Evolutionary conservation across 2,329 filamentous ascomycete genomes (phyloP).

Genomic region (Aspergillus pseudonomiae): DNA sequence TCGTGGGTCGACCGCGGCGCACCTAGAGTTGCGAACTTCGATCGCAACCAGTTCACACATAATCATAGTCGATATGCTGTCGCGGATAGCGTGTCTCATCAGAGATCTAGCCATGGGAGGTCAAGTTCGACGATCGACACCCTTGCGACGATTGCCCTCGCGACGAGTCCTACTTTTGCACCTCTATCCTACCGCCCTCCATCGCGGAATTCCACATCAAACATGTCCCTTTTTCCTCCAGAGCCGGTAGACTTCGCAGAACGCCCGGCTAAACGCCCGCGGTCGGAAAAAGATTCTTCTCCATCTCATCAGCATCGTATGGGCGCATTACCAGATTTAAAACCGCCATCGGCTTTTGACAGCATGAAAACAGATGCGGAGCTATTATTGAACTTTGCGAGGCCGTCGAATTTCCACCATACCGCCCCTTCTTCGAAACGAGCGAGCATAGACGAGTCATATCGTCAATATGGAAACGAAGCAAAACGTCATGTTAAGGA

Average conservation of each 20-base stretch:
- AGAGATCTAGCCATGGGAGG: conserved; percentile 45
- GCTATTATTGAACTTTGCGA: conserved; percentile 49
- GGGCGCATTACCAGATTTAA: conserved; percentile 31
- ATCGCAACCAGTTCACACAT: conserved; percentile 25
- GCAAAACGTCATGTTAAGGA: conserved; percentile 26
- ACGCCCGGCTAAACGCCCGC: conserved; percentile 61
- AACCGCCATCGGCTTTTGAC: conserved; percentile 36
- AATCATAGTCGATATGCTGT: conserved; percentile 25
- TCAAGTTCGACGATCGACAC: conserved; percentile 53
- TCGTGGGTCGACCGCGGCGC: conserved; percentile 34
- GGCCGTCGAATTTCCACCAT: conserved; percentile 40
- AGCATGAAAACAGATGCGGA: conserved; percentile 53
- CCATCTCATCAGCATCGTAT: conserved; percentile 38
- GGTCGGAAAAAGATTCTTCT: conserved; percentile 59
- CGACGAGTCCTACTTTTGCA: conserved; percentile 50
- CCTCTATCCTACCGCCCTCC: conserved; percentile 37
- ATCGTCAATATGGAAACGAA: conserved; percentile 26
- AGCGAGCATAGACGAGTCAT: conserved; percentile 37
- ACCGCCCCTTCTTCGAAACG: conserved; percentile 28
- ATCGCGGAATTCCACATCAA: conserved; percentile 28
- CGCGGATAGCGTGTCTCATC: conserved; percentile 27
- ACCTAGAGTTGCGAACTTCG: conserved; percentile 28
- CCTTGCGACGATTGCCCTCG: conserved; percentile 54
- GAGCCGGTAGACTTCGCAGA: conserved; percentile 39
- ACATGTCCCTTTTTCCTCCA: conserved; percentile 33